Evolutionary conservation across 202 grass and related monocot genomes (phyloP).

Genomic region (Eragrostis tef): DNA sequence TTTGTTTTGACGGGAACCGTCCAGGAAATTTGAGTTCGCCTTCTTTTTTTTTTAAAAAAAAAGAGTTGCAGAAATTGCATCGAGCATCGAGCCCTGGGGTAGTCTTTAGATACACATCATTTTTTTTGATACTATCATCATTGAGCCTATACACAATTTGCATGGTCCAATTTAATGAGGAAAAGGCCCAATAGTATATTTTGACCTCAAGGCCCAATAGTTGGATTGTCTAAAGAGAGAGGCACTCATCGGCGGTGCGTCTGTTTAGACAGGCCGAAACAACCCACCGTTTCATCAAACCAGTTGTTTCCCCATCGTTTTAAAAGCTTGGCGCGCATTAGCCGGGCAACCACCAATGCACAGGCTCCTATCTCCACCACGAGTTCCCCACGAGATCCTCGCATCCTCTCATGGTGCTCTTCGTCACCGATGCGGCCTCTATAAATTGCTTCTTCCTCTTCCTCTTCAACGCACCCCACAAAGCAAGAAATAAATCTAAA

Average conservation of each 20-base stretch:
- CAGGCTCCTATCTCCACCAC: slow-evolving; percentile 12
- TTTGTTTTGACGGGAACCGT: too few species aligned
- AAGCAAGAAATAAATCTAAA: slow-evolving; percentile 32
- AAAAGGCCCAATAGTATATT: too few species aligned
- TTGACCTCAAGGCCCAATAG: too few species aligned
- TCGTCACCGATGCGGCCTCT: slow-evolving; percentile 11
- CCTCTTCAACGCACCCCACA: slow-evolving; percentile 53
- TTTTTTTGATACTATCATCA: too few species aligned
- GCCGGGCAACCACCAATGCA: not conserved
- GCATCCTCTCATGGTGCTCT: not conserved
- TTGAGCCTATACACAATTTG: too few species aligned
- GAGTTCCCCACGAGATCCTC: slow-evolving; percentile 17
- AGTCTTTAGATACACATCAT: not conserved
- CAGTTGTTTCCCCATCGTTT: not conserved
- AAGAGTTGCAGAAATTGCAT: not conserved
- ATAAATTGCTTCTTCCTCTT: slow-evolving; percentile 39
- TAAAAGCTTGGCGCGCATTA: slow-evolving; percentile 45
- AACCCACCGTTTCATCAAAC: not conserved
- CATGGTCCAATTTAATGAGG: too few species aligned
- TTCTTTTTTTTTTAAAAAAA: not conserved
- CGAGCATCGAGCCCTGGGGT: not conserved
- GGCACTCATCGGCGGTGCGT: not conserved
- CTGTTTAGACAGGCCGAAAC: too few species aligned
- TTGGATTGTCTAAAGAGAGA: not conserved
- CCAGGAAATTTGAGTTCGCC: not conserved